A percentile compares a stretch with the other conserved stretches of the same genome.
These are phyloP conservation scores for Leccinum proliferum DNA, from an alignment of 1,284 basidiomycete species.

Conservation along the genomic window DNA sequence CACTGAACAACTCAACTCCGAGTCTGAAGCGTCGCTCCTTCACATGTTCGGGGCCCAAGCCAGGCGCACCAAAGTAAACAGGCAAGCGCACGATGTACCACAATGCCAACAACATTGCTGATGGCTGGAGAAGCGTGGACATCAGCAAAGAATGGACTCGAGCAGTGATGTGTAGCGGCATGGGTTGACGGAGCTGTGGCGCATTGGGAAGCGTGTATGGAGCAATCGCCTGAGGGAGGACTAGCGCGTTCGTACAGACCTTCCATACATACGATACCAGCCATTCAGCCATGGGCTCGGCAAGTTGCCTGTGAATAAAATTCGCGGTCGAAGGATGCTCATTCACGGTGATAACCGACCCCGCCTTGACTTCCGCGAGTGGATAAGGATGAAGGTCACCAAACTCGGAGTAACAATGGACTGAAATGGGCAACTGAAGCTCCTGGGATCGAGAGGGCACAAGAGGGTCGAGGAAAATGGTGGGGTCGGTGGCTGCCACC, in stretches of 20 bases:
- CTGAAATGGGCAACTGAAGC: slow-evolving; percentile 18
- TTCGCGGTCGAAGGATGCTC: slow-evolving; percentile 44
- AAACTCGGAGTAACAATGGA: slow-evolving; percentile 15
- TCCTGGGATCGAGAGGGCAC: slow-evolving; percentile 18
- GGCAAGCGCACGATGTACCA: slow-evolving; percentile 83
- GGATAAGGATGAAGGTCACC: slow-evolving; percentile 15
- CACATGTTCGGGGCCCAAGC: slow-evolving; percentile 39
- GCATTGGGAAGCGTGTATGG: slow-evolving; percentile 36
- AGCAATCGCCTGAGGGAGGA: slow-evolving; percentile 45
- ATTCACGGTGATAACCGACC: slow-evolving; percentile 2
- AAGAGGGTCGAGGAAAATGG: slow-evolving; percentile 18
- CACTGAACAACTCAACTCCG: slow-evolving; percentile 48
- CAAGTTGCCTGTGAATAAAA: slow-evolving; percentile 60
- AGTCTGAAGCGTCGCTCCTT: slow-evolving; percentile 59
- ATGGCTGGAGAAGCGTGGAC: slow-evolving; percentile 77
- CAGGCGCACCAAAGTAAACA: slow-evolving; percentile 50
- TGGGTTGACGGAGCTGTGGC: slow-evolving; percentile 35
- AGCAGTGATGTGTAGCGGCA: slow-evolving; percentile 43
- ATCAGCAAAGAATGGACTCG: slow-evolving; percentile 67
- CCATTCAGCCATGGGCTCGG: slow-evolving; percentile 74
- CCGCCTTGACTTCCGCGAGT: slow-evolving; percentile 15
- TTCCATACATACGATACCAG: slow-evolving; percentile 74
- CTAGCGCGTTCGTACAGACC: slow-evolving; percentile 62
- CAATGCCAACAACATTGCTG: slow-evolving; percentile 71
- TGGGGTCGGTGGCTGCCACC: slow-evolving; percentile 40